These are phyloP conservation scores for Solanum paucissectum DNA, from an alignment of 257 asterid genomes.

Conservation along the genomic window DNA sequence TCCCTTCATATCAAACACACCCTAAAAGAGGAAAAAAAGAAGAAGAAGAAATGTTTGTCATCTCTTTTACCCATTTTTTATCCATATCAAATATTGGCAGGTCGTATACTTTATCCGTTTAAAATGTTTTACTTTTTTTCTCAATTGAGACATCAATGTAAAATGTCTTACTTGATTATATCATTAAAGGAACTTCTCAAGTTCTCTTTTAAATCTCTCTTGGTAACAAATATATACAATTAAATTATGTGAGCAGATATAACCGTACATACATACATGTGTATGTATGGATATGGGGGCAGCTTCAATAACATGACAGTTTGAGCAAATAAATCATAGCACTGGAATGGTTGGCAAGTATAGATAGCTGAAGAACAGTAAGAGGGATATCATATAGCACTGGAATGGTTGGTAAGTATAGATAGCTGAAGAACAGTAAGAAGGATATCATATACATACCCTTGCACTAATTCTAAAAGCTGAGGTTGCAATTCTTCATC, in stretches of 20 bases:
- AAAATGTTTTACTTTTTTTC: background rate
- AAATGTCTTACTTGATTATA: background rate
- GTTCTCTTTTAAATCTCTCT: background rate
- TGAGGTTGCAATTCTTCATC: conserved; percentile 91
- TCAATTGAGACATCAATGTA: background rate
- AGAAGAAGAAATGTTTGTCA: background rate
- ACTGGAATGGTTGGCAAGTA: background rate
- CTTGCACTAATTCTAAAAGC: conserved; percentile 65
- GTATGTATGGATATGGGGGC: background rate
- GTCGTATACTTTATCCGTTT: background rate
- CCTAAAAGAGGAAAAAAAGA: background rate
- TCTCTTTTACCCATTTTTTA: background rate
- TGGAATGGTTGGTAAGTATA: background rate
- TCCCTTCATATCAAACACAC: background rate
- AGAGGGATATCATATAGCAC: background rate
- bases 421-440: background rate
- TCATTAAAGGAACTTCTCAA: background rate
- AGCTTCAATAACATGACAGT: background rate
- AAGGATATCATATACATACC: conserved; percentile 31
- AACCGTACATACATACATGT: background rate
- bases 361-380: background rate
- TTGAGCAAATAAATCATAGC: background rate
- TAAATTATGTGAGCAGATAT: background rate
- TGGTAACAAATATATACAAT: background rate
- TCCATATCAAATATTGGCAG: background rate